Percentiles rank a stretch among this genome's conserved stretches.
Conservation (phyloP, 306 rosid genomes). For the Vigna angularis region DNA sequence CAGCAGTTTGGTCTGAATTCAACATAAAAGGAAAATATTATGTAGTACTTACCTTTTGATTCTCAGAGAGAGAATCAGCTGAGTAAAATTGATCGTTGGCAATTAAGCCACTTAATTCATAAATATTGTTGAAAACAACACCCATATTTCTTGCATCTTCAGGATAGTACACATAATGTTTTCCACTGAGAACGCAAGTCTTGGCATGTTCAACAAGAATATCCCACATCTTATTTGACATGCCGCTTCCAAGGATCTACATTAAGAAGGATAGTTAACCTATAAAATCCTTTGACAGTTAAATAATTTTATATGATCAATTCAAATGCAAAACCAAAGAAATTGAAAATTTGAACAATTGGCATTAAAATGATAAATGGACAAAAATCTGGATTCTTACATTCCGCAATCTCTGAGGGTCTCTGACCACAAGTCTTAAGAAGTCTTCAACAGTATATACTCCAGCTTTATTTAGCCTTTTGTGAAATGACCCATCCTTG, state of each 20-base stretch:
- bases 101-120: slow-evolving; percentile 79
- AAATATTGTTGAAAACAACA: slow-evolving; percentile 81
- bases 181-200: slow-evolving; percentile 81
- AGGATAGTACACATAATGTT: slow-evolving; percentile 77
- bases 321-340: slow-evolving; percentile 14
- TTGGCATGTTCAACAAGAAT: slow-evolving; percentile 86
- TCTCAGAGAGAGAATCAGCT: slow-evolving; percentile 75
- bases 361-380: slow-evolving; percentile 19
- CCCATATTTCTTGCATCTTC: slow-evolving; percentile 79
- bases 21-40: slow-evolving; percentile 35
- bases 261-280: slow-evolving; percentile 34
- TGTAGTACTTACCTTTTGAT: slow-evolving; percentile 64
- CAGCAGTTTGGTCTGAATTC: slow-evolving; percentile 16
- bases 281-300: slow-evolving; percentile 26
- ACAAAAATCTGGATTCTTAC: slow-evolving; percentile 52
- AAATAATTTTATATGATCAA: slow-evolving; percentile 7
- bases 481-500: slow-evolving; percentile 92
- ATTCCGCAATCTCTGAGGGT: slow-evolving; percentile 75
- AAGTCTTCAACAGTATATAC: slow-evolving; percentile 75
- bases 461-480: slow-evolving; percentile 76
- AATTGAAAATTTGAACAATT: slow-evolving; percentile 26
- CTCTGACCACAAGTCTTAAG: slow-evolving; percentile 79
- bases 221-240: slow-evolving; percentile 97
- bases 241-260: slow-evolving; percentile 93
- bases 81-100: slow-evolving; percentile 66